Evolutionary conservation across 768 basidiomycete genomes (phyloP), one percentile per base, ranked within the genome.

Genomic region (Naganishia onofrii): DNA sequence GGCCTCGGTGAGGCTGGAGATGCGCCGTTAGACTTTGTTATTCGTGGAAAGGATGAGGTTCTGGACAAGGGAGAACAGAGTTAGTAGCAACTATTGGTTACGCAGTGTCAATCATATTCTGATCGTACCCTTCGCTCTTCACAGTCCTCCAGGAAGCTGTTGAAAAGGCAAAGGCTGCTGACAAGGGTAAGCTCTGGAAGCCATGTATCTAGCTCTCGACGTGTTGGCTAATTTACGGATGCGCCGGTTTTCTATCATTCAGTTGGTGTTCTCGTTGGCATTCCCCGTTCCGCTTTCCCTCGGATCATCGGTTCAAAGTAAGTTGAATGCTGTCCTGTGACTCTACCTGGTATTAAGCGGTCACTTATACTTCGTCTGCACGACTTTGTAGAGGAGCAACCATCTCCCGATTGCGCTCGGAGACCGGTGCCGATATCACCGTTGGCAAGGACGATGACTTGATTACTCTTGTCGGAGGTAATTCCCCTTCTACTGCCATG

Each of bases 361-460:
- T n/a, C n/a, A n/a, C n/a, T n/a, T n/a, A n/a, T n/a, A n/a, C n/a
- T n/a, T 31, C 29, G 28, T 15, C 31, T 19, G 42, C 28, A 17
- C 46, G 10, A 4, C 34, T 31, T 17, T 66, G 21, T 29, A 78
- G 76, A 75, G 78, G 93, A 66, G 84, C 92, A 31, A 97, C 92
- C 75, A 90, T 97, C 63, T 85, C 89, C 65, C 89, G 93, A 58
- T 85, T 97, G 65, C 88, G 93, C 67, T 86, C 86, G 64, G 92
- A 93, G 82, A 95, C 90, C 65, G 91, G 92, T 51, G 90, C 93
- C 67, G 92, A 95, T 77, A 93, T 97, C 75, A 91, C 87, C 52
- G 91, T 97, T 67, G 88, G 91, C 80, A 87, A 91, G 73, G 93
- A 93, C 72, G 90, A 90, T 77, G 91, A 85, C 80, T 88, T 88